These are phyloP conservation scores for Theobroma cacao DNA, from an alignment of 345 rosid species.

Conservation along the genomic window DNA sequence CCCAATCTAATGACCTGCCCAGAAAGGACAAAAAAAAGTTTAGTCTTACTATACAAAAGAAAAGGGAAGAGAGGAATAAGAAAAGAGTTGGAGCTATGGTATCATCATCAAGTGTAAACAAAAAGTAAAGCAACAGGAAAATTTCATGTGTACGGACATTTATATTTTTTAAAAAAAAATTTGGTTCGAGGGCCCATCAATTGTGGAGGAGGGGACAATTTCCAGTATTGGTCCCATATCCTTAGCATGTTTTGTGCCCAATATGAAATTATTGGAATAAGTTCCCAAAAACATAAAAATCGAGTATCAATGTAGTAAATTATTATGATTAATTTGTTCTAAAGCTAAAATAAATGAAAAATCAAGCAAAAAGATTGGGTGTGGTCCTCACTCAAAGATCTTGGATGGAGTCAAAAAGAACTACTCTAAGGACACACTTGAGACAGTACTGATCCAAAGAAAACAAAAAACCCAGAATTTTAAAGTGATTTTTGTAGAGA, in stretches of 20 bases:
- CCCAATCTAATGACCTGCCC: background rate
- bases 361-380: background rate
- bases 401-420: background rate
- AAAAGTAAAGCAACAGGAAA: background rate
- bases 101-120: background rate
- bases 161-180: background rate
- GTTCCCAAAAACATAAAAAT: background rate
- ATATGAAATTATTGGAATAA: background rate
- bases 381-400: background rate
- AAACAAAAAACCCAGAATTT: background rate
- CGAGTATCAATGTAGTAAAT: background rate
- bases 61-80: background rate
- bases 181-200: background rate
- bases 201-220: constrained; percentile 1
- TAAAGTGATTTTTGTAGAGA: background rate
- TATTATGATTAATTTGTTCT: constrained; percentile 2
- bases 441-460: constrained; percentile 2
- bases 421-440: background rate
- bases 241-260: background rate
- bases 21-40: background rate
- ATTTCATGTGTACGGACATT: background rate
- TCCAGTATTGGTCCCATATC: background rate
- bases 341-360: background rate
- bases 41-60: background rate
- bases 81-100: background rate